These are phyloP conservation scores for Solanum microdontum DNA, from an alignment of 257 asterid genomes.

Conservation along the genomic window DNA sequence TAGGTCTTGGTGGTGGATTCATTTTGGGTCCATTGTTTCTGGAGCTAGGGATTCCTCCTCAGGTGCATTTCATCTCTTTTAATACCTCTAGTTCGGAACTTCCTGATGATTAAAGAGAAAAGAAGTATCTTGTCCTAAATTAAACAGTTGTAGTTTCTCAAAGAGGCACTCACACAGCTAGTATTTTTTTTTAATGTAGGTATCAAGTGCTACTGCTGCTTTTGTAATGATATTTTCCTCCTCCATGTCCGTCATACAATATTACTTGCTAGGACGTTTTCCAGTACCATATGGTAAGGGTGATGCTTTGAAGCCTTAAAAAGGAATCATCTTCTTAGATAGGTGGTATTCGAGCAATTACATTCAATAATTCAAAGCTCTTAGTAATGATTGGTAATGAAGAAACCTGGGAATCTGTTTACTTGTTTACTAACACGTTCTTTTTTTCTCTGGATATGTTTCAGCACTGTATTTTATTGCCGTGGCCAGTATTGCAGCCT, in stretches of 20 bases:
- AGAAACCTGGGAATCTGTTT: not conserved
- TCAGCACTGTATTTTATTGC: slow-evolving; percentile 45
- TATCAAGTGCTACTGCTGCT: slow-evolving; percentile 54
- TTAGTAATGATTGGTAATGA: not conserved
- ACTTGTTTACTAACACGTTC: not conserved
- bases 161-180: not conserved
- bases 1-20: slow-evolving; percentile 70
- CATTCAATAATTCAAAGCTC: not conserved
- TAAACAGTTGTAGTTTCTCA: not conserved
- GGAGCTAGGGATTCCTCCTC: slow-evolving; percentile 57
- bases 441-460: not conserved
- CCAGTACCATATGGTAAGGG: slow-evolving; percentile 40
- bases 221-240: slow-evolving; percentile 43
- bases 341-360: not conserved
- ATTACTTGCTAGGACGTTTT: slow-evolving; percentile 42
- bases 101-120: not conserved
- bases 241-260: slow-evolving; percentile 57
- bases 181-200: slow-evolving; percentile 11
- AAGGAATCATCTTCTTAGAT: not conserved
- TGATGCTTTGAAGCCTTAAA: not conserved
- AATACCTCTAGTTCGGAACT: not conserved
- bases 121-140: not conserved
- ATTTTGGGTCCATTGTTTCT: slow-evolving; percentile 47
- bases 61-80: slow-evolving; percentile 16
- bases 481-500: slow-evolving; percentile 43